Base-by-base conservation (phyloP, 768 basidiomycete species). In the Paxillus rubicundulus region DNA sequence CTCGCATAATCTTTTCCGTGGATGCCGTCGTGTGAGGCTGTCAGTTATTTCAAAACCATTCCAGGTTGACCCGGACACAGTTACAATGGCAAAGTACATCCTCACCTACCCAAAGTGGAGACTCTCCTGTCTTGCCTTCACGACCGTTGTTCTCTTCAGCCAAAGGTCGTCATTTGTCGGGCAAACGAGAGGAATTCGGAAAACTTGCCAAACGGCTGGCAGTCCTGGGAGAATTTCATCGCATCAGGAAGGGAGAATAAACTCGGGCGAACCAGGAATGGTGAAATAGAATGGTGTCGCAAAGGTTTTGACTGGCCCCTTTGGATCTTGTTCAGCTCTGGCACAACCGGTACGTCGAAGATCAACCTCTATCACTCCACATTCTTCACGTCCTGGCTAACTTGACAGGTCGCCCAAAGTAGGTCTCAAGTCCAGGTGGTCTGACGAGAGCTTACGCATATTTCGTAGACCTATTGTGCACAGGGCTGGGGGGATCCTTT, bases 251-350 rank as follows among this genome's bases (percentile, higher is more conserved):
- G 70, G 47, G 66, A 65, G 30, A 62, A 63, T 47, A 72, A 74
- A 54, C 72, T 82, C 17, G 84, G 82, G 45, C 74, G 77, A 17
- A 68, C 73, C n/a, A 45, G 63, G 21, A 69, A 75, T 36, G 84
- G 82, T 54, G 84, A 86, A 70, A 84, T 89, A 57, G 66, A 76
- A 56, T 91, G 86, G 80, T 60, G 72, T 45, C 76, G 82, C 44
- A 74, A 77, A 36, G 69, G 76, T 12, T 92, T 92, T 69, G 81
- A 90, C 66, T 77, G 82, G 64, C 89, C 89, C n/a, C 75, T 92
- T 8, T 92, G 89, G 89, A 87, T 92, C 55, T 76, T 92, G 28
- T 92, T 92, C 71, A 88, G 86, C 56, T 88, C 86, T 47, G 90
- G 89, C 10, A 92, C 90, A 28, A 92, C 90, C 32, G 89, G 89